phyloP scores from a whole-genome alignment of 108 stramenopile species.

The Conticribra guillardii region DNA sequence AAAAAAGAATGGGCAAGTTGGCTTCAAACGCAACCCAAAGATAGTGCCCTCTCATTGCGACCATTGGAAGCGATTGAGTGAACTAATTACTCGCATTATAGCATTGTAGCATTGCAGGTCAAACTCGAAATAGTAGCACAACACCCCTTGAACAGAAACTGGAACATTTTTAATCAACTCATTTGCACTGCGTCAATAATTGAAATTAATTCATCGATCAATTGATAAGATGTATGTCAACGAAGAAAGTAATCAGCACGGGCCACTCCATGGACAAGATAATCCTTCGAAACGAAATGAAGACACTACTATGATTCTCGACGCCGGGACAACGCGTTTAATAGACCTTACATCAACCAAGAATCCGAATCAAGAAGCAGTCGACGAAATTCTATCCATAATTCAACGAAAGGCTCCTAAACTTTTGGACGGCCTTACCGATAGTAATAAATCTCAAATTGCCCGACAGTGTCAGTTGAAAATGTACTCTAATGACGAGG shows the following conservation, averaged over 20 bases:
- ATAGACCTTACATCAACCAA: background rate
- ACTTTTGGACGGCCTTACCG: slow-evolving; percentile 22
- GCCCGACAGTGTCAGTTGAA: slow-evolving; percentile 18
- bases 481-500: slow-evolving; percentile 18
- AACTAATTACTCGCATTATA: too few relatives aligned
- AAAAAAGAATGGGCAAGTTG: too few relatives aligned
- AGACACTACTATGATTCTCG: slow-evolving; percentile 1
- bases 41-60: too few relatives aligned
- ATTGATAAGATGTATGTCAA: background rate
- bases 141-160: too few relatives aligned
- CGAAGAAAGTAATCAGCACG: background rate
- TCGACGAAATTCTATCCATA: slow-evolving; percentile 22
- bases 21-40: too few relatives aligned
- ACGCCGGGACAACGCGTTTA: slow-evolving; percentile 7
- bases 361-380: slow-evolving; percentile 5
- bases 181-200: too few relatives aligned
- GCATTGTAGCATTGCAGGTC: too few relatives aligned
- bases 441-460: slow-evolving; percentile 24
- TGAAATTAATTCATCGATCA: too few relatives aligned
- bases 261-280: background rate
- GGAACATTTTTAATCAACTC: too few relatives aligned
- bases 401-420: slow-evolving; percentile 24
- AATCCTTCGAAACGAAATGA: too few relatives aligned
- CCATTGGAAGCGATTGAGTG: too few relatives aligned
- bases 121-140: too few relatives aligned